Evolutionary conservation across 768 basidiomycete species (phyloP).

Genomic region (Amanita molliuscula): DNA sequence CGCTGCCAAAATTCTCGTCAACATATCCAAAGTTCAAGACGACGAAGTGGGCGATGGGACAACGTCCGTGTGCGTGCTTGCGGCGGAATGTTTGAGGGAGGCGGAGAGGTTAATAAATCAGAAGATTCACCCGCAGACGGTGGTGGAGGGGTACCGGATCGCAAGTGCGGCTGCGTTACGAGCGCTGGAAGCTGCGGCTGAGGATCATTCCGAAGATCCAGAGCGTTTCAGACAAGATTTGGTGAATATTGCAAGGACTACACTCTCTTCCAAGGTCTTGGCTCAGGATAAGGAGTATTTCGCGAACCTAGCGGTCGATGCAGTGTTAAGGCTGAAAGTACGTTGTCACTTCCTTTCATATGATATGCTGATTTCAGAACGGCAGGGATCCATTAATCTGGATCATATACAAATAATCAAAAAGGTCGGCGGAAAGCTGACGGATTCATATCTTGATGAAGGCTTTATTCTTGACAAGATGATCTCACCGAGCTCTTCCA

Average conservation of each 20-base stretch:
- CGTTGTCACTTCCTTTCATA: neutral
- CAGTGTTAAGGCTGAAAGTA: constrained; percentile 86
- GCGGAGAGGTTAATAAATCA: constrained; percentile 89
- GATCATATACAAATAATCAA: constrained; percentile 99
- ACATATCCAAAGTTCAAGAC: constrained; percentile 99
- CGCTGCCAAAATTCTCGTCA: constrained; percentile 97
- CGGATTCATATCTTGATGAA: constrained; percentile 96
- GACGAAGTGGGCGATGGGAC: constrained; percentile 98
- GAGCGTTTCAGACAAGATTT: constrained; percentile 78
- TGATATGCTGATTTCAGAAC: neutral
- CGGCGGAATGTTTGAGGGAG: constrained; percentile 85
- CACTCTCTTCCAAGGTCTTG: constrained; percentile 91
- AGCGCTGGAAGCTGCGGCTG: constrained; percentile 74
- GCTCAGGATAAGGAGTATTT: constrained; percentile 98
- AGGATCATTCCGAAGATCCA: constrained; percentile 73
- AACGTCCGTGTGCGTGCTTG: constrained; percentile 84
- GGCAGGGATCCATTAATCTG: constrained; percentile 86
- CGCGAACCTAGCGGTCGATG: constrained; percentile 94
- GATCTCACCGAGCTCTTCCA: constrained; percentile 90
- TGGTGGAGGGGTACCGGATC: constrained; percentile 93
- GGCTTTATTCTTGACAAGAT: constrained; percentile 98
- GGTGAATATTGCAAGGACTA: constrained; percentile 94
- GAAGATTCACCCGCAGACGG: constrained; percentile 97
- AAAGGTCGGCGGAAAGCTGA: constrained; percentile 98
- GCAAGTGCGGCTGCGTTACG: constrained; percentile 77